These are phyloP conservation scores for Ilex paraguariensis DNA, from an alignment of 305 asterid genomes.

Conservation along the genomic window DNA sequence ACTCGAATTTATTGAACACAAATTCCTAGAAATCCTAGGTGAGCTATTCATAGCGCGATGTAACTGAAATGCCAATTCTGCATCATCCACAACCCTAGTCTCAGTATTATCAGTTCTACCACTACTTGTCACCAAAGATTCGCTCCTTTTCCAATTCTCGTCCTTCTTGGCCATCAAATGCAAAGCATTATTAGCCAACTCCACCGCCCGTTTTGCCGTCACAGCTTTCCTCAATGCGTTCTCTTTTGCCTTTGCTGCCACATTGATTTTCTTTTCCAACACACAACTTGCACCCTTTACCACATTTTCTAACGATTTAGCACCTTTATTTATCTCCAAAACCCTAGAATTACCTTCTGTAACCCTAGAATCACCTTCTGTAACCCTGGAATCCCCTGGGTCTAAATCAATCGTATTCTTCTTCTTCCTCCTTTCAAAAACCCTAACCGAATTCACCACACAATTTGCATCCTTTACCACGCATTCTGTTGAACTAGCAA, in stretches of 20 bases:
- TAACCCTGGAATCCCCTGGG: no score
- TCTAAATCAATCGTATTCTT: no score
- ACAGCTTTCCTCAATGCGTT: conserved; percentile 29
- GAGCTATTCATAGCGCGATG: conserved; percentile 60
- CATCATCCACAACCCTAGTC: conserved; percentile 33
- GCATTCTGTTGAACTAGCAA: no score
- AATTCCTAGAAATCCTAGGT: conserved; percentile 35
- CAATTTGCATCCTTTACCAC: no score
- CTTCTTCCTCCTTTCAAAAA: no score
- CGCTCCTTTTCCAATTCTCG: conserved; percentile 19
- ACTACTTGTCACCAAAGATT: conserved; percentile 4
- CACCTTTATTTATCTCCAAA: no score
- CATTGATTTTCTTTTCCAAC: conserved; percentile 28
- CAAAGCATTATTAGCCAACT: conserved; percentile 20
- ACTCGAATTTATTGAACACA: conserved; percentile 21
- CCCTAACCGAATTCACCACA: no score
- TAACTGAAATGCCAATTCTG: conserved; percentile 50
- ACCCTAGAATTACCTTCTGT: no score
- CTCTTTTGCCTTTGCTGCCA: conserved; percentile 31
- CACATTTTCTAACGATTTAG: no score
- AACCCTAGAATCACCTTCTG: no score
- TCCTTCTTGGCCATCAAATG: conserved; percentile 28
- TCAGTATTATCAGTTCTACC: conserved; percentile 18
- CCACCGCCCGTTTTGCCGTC: conserved; percentile 25
- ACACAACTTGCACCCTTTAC: no score